Evolutionary conservation across 2,329 filamentous ascomycete genomes (phyloP).

Genomic region (Stachybotrys chartarum): DNA sequence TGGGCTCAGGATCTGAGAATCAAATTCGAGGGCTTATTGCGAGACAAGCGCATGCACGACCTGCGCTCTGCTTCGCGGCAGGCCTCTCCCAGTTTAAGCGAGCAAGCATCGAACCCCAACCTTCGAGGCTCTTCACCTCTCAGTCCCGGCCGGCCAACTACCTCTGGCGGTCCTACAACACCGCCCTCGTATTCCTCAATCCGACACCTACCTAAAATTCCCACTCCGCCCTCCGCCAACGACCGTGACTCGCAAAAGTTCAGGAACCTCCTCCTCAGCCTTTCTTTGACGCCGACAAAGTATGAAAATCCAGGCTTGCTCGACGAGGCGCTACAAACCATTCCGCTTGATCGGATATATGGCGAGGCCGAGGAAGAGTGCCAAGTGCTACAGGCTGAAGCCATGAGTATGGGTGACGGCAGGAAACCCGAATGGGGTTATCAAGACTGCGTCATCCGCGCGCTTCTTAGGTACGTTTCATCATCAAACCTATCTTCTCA

Average conservation of each 20-base stretch:
- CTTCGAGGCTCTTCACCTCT: slow-evolving; percentile 30
- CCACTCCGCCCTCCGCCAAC: slow-evolving; percentile 60
- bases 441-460: slow-evolving; percentile 90
- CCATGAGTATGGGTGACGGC: slow-evolving; percentile 76
- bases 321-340: slow-evolving; percentile 80
- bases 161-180: slow-evolving; percentile 35
- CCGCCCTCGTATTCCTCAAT: slow-evolving; percentile 42
- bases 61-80: slow-evolving; percentile 49
- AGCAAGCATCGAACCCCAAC: slow-evolving; percentile 43
- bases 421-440: slow-evolving; percentile 88
- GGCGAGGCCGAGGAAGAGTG: slow-evolving; percentile 89
- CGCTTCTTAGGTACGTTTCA: slow-evolving; percentile 65
- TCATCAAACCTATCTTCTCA: background rate
- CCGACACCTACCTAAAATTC: slow-evolving; percentile 48
- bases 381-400: slow-evolving; percentile 80
- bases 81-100: slow-evolving; percentile 46
- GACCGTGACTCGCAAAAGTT: slow-evolving; percentile 68
- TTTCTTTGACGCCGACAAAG: slow-evolving; percentile 83
- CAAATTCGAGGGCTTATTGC: slow-evolving; percentile 81
- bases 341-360: slow-evolving; percentile 88
- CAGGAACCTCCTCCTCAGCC: slow-evolving; percentile 72
- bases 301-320: slow-evolving; percentile 95
- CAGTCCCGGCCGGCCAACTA: slow-evolving; percentile 36
- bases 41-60: slow-evolving; percentile 80
- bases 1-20: slow-evolving; percentile 74